Evolutionary conservation across 352 stramenopile species (phyloP).

Genomic region (Phytopythium helicoides): DNA sequence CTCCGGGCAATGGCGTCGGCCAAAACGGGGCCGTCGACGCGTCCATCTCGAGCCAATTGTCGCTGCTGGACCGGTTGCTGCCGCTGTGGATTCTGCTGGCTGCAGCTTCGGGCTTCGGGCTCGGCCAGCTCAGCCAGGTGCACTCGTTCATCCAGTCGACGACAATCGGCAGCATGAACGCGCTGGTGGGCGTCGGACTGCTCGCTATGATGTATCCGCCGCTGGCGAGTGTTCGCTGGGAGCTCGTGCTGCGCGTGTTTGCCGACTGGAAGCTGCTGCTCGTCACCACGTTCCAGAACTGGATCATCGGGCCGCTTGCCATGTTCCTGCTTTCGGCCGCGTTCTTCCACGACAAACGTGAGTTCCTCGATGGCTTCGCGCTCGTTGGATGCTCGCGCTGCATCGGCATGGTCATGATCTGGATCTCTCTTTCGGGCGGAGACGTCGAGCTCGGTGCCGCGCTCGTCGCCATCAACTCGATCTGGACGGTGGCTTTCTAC

Average conservation of each 20-base stretch:
- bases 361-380: slow-evolving; percentile 64
- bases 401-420: slow-evolving; percentile 86
- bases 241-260: slow-evolving; percentile 38
- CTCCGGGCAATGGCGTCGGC: neutral
- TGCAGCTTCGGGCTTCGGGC: slow-evolving; percentile 29
- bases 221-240: slow-evolving; percentile 53
- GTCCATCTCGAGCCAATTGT: slow-evolving; percentile 9
- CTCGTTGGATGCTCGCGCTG: slow-evolving; percentile 69
- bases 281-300: slow-evolving; percentile 62
- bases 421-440: slow-evolving; percentile 57
- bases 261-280: slow-evolving; percentile 46
- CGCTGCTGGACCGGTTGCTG: slow-evolving; percentile 49
- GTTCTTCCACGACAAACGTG: slow-evolving; percentile 45
- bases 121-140: slow-evolving; percentile 38
- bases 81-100: slow-evolving; percentile 61
- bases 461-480: slow-evolving; percentile 70
- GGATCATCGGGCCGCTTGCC: slow-evolving; percentile 42
- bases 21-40: neutral
- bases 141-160: slow-evolving; percentile 45
- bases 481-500: slow-evolving; percentile 63
- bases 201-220: slow-evolving; percentile 68
- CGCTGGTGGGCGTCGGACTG: slow-evolving; percentile 48
- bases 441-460: slow-evolving; percentile 67
- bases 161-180: slow-evolving; percentile 44
- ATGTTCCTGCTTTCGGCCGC: slow-evolving; percentile 55